These are phyloP conservation scores for Daedalea quercina DNA, from an alignment of 768 basidiomycete genomes.

Conservation along the genomic window DNA sequence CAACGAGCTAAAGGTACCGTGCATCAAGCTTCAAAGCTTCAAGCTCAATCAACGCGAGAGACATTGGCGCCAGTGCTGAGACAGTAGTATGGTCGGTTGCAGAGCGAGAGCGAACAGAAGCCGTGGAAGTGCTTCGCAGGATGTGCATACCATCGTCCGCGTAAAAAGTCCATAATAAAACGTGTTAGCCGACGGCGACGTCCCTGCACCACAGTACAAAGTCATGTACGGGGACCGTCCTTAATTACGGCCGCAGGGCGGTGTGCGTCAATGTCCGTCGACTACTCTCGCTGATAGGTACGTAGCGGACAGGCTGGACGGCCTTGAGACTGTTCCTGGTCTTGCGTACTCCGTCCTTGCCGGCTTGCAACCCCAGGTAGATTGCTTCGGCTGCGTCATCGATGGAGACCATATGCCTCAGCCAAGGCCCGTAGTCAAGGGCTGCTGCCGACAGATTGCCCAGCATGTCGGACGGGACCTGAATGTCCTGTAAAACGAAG, in stretches of 20 bases:
- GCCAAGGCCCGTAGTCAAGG: conserved; percentile 14
- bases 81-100: not conserved
- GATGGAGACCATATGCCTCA: conserved; percentile 9
- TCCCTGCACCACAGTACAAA: not conserved
- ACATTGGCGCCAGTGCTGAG: not conserved
- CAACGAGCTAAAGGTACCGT: not conserved
- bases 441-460: conserved; percentile 1
- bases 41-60: conserved; percentile 3
- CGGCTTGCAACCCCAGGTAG: not conserved
- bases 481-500: conserved; percentile 4
- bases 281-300: not conserved
- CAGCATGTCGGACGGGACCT: conserved; percentile 8
- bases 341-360: conserved; percentile 5
- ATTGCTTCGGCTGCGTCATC: conserved; percentile 11
- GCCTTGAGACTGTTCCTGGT: conserved; percentile 15
- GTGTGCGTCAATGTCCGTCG: not conserved
- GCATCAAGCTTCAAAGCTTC: no score
- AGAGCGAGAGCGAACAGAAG: not conserved
- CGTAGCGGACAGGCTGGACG: not conserved
- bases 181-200: not conserved
- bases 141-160: not conserved
- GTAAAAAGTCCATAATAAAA: not conserved
- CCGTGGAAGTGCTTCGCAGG: not conserved
- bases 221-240: not conserved
- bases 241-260: not conserved